Percentiles rank a stretch among this genome's conserved stretches.
Conservation (phyloP, 768 basidiomycete species). For the Mycena pura region DNA sequence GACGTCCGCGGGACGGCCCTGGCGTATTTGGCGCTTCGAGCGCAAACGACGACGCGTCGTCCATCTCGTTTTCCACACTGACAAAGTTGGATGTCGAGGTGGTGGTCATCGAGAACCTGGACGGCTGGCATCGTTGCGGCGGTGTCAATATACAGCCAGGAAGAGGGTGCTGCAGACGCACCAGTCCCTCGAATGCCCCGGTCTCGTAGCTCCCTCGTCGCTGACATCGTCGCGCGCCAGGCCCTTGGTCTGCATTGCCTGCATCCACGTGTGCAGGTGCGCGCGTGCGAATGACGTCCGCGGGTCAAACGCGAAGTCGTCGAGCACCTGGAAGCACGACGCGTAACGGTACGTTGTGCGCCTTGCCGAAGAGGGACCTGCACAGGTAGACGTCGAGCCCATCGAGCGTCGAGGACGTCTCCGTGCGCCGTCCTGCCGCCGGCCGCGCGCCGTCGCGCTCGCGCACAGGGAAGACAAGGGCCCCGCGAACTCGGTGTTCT, state of each 20-base stretch:
- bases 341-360: constrained; percentile 34
- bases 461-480: constrained; percentile 11
- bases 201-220: constrained; percentile 25
- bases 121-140: neutral
- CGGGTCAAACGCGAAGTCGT: constrained; percentile 24
- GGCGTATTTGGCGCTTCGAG: constrained; percentile 27
- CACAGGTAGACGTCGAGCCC: constrained; percentile 45
- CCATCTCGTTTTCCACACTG: constrained; percentile 19
- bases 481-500: constrained; percentile 30
- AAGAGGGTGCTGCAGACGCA: neutral
- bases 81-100: constrained; percentile 22
- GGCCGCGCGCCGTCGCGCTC: too few relatives aligned
- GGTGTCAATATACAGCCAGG: neutral
- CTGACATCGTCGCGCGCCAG: constrained; percentile 11
- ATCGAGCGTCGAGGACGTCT: constrained; percentile 46
- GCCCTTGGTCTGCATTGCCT: neutral
- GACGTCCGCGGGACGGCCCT: constrained; percentile 17
- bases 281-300: constrained; percentile 21
- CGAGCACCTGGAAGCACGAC: constrained; percentile 32
- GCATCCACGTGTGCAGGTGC: constrained; percentile 12
- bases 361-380: constrained; percentile 35
- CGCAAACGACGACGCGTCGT: constrained; percentile 10
- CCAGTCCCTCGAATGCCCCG: constrained; percentile 3
- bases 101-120: constrained; percentile 19
- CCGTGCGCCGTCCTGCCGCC: too few relatives aligned